phyloP scores from a whole-genome alignment of 1,139 yeast genomes.

The Eremothecium coryli region DNA sequence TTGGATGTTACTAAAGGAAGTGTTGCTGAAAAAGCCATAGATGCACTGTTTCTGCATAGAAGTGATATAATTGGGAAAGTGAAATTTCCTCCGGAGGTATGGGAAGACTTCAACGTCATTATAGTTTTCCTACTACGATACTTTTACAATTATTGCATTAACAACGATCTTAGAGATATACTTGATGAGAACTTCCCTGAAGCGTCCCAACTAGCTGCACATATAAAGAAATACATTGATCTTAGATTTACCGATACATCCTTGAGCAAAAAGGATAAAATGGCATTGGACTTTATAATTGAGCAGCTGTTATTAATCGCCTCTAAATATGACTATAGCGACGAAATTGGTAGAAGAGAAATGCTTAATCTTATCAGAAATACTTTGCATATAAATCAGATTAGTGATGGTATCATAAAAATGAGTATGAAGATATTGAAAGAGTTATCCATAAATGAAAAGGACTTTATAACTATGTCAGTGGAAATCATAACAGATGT shows the following conservation, averaged over 20 bases:
- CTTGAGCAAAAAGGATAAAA: constrained; percentile 32
- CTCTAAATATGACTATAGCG: constrained; percentile 72
- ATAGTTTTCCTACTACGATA: constrained; percentile 63
- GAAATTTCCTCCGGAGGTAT: constrained; percentile 49
- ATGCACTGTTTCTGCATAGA: constrained; percentile 50
- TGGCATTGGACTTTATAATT: constrained; percentile 64
- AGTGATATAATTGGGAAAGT: constrained; percentile 53
- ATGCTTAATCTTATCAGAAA: constrained; percentile 66
- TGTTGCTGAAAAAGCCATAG: constrained; percentile 60
- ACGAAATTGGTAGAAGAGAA: constrained; percentile 82
- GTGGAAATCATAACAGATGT: constrained; percentile 83
- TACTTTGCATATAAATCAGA: constrained; percentile 40
- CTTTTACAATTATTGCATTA: constrained; percentile 55
- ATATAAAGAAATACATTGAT: constrained; percentile 33
- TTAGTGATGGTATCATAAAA: constrained; percentile 47
- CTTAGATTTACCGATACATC: constrained; percentile 36
- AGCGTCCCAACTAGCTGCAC: constrained; percentile 54
- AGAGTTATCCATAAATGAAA: constrained; percentile 65
- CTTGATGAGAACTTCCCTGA: constrained; percentile 76
- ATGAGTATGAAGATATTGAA: constrained; percentile 57
- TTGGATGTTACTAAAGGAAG: constrained; percentile 58
- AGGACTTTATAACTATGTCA: constrained; percentile 75
- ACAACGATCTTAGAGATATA: constrained; percentile 43
- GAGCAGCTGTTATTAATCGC: constrained; percentile 65
- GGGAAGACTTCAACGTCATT: constrained; percentile 68